Conservation (phyloP, 345 rosid species). For the Gossypium arboreum region DNA sequence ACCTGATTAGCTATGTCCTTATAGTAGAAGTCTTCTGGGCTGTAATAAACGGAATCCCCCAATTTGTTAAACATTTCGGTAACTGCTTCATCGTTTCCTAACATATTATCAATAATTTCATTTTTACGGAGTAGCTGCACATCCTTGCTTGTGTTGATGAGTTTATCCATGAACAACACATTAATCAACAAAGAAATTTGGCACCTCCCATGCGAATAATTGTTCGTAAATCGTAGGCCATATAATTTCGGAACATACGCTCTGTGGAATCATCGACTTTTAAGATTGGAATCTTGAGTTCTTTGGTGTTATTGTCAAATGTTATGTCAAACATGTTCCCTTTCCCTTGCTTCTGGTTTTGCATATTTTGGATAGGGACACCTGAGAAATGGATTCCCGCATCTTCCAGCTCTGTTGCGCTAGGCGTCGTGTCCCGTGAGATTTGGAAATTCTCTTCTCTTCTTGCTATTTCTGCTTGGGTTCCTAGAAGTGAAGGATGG, state of each 20-base stretch:
- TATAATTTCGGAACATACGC: not conserved
- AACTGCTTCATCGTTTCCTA: constrained; percentile 23
- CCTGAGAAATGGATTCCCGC: not conserved
- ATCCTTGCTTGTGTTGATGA: constrained; percentile 20
- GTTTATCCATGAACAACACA: constrained; percentile 9
- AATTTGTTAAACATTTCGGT: constrained; percentile 24
- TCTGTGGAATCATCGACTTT: not conserved
- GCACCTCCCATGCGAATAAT: accelerated
- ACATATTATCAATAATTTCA: constrained; percentile 13
- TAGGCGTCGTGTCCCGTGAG: not conserved
- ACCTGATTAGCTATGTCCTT: not conserved
- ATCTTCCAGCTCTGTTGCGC: not conserved
- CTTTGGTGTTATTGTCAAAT: not conserved
- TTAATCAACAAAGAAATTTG: constrained; percentile 16
- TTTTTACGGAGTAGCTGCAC: constrained; percentile 14
- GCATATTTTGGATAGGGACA: too few species aligned
- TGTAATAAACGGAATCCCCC: not conserved
- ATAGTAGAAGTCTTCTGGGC: not conserved
- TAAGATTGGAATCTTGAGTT: not conserved
- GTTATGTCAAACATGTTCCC: not conserved
- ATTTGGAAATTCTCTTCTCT: too few species aligned
- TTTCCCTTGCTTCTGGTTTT: not conserved
- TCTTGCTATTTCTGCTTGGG: not conserved
- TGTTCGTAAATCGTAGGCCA: not conserved
- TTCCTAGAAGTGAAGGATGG: not conserved